A percentile compares a stretch with the other conserved stretches of the same genome.
These are phyloP conservation scores for Suillus subluteus DNA, from an alignment of 768 basidiomycete genomes.

Conservation along the genomic window DNA sequence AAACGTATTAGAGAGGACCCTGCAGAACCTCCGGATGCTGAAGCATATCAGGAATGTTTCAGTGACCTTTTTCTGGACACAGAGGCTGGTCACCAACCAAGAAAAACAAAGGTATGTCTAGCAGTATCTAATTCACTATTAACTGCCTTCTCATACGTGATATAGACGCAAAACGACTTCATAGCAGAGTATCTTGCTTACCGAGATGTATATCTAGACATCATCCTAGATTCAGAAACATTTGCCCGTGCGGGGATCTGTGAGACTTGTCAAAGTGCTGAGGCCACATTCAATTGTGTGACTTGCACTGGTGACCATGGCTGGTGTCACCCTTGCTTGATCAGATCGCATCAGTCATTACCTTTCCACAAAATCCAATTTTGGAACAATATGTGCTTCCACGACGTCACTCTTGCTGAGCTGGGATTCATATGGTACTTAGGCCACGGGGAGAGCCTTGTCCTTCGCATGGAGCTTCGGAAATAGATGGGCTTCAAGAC, in stretches of 20 bases:
- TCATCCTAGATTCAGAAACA: constrained; percentile 4
- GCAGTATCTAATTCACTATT: not conserved
- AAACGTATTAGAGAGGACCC: not conserved
- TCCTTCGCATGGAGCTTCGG: constrained; percentile 5
- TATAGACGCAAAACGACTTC: constrained; percentile 13
- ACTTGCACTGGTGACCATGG: constrained; percentile 10
- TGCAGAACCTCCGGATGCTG: not conserved
- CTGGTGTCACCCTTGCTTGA: constrained; percentile 6
- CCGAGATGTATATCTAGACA: not conserved
- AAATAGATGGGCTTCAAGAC: not conserved
- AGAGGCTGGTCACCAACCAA: not conserved
- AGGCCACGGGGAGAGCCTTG: constrained; percentile 26
- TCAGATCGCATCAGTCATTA: not conserved
- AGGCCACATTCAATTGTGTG: constrained; percentile 5
- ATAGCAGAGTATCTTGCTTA: constrained; percentile 8
- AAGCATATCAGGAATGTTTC: not conserved
- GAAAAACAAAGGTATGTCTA: not conserved
- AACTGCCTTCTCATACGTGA: not conserved
- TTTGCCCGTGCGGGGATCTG: not conserved
- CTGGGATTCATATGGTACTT: constrained; percentile 21
- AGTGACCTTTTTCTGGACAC: not conserved
- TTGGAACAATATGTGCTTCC: constrained; percentile 24
- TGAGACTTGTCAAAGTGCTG: not conserved
- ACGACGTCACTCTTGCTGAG: constrained; percentile 18
- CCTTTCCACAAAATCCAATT: constrained; percentile 23